Conservation (phyloP, 78 protist genomes). For the Parvularia atlantis region DNA sequence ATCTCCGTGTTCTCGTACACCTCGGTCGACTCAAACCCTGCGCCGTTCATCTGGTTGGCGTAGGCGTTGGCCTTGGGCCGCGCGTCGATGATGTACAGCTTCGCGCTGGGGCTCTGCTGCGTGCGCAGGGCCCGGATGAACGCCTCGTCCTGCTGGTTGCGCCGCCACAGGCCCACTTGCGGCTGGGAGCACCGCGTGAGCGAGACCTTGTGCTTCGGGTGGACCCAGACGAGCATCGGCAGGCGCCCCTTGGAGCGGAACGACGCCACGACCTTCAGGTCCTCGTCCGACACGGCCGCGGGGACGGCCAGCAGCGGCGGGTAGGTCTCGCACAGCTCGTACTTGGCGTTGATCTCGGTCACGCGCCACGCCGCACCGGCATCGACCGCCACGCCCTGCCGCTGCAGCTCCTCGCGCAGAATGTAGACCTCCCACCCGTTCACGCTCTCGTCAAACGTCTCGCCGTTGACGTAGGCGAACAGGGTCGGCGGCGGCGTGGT, state of each 20-base stretch:
- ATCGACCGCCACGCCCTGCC: slow-evolving; percentile 9
- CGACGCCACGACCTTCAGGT: slow-evolving; percentile 15
- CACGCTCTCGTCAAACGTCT: too few species aligned
- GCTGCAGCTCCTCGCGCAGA: slow-evolving; percentile 1
- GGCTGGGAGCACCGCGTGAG: slow-evolving; percentile 51
- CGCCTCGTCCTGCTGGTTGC: slow-evolving; percentile 24
- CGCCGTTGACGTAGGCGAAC: too few species aligned
- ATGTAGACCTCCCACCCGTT: too few species aligned
- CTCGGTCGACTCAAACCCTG: slow-evolving; percentile 55
- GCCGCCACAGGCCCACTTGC: slow-evolving; percentile 34
- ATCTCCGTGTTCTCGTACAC: slow-evolving; percentile 33
- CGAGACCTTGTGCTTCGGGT: neutral
- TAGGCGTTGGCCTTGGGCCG: slow-evolving; percentile 67
- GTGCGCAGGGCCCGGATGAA: neutral
- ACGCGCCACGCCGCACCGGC: slow-evolving; percentile 51
- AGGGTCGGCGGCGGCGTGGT: too few species aligned
- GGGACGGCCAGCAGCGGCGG: slow-evolving; percentile 62
- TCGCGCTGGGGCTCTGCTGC: slow-evolving; percentile 1
- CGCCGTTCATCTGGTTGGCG: slow-evolving; percentile 60
- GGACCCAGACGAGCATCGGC: slow-evolving; percentile 61
- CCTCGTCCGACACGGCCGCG: slow-evolving; percentile 26
- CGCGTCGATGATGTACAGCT: slow-evolving; percentile 56
- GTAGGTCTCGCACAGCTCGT: slow-evolving; percentile 54
- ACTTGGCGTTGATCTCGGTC: slow-evolving; percentile 38
- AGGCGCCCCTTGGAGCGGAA: slow-evolving; percentile 54